Conservation (phyloP, 192 early-diverging fungal species). For the Gorgonomyces haynaldii region DNA sequence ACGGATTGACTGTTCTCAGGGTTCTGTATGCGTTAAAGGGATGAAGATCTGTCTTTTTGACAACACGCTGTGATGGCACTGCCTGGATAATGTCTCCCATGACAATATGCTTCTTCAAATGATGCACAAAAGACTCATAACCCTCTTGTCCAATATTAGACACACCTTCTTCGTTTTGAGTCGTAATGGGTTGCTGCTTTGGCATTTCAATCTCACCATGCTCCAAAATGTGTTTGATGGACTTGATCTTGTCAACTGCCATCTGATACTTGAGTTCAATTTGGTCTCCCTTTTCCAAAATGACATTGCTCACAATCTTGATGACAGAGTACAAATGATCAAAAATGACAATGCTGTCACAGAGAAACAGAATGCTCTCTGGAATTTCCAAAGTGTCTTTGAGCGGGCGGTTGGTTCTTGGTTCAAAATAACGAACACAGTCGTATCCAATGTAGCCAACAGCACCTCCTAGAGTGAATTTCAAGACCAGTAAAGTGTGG, state of each 20-base stretch:
- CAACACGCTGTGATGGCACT: constrained; percentile 85
- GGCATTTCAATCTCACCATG: constrained; percentile 63
- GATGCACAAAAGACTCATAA: constrained; percentile 79
- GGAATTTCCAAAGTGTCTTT: constrained; percentile 81
- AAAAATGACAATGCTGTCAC: constrained; percentile 91
- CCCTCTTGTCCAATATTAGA: constrained; percentile 89
- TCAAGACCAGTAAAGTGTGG: constrained; percentile 65
- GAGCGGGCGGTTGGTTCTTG: constrained; percentile 66
- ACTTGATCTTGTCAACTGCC: constrained; percentile 57
- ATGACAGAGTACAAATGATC: constrained; percentile 87
- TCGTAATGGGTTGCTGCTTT: constrained; percentile 51
- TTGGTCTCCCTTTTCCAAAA: constrained; percentile 24
- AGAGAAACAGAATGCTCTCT: constrained; percentile 87
- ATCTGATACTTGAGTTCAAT: constrained; percentile 55
- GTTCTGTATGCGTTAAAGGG: constrained; percentile 98
- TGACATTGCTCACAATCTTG: constrained; percentile 79
- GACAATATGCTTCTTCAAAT: constrained; percentile 81
- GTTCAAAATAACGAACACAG: constrained; percentile 97
- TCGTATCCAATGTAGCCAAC: constrained; percentile 97
- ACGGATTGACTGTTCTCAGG: constrained; percentile 91
- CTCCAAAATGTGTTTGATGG: constrained; percentile 57
- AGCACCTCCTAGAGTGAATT: constrained; percentile 62
- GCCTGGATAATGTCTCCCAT: constrained; percentile 98
- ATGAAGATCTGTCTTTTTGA: constrained; percentile 76
- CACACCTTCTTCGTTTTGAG: constrained; percentile 49